Evolutionary conservation across 1,284 basidiomycete species (phyloP).

Genomic region (Cutaneotrichosporon cavernicola): DNA sequence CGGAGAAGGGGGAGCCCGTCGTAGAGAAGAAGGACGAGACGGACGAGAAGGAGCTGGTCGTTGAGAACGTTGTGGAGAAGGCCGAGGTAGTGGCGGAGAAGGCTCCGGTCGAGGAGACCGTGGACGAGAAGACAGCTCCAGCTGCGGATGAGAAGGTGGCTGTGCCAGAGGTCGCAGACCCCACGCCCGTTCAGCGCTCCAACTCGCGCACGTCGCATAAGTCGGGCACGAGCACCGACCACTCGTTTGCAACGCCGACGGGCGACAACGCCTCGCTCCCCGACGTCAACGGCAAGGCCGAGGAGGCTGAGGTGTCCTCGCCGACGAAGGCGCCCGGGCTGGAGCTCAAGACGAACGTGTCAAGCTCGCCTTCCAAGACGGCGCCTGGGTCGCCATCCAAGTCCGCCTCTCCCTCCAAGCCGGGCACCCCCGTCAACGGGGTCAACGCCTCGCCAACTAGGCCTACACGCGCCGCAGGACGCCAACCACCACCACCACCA

Average conservation of each 20-base stretch:
- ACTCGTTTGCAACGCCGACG: slow-evolving; percentile 17
- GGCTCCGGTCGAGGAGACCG: slow-evolving; percentile 1
- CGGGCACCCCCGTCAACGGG: slow-evolving; percentile 8
- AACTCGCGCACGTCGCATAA: slow-evolving; percentile 9
- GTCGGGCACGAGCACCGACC: slow-evolving; percentile 7
- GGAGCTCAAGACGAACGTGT: slow-evolving; percentile 7
- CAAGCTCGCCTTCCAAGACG: not conserved
- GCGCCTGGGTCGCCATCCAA: not conserved
- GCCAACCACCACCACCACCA: slow-evolving; percentile 32
- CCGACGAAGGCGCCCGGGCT: not conserved
- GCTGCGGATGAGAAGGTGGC: not conserved
- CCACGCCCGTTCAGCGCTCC: slow-evolving; percentile 4
- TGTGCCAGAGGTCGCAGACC: not conserved
- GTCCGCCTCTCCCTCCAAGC: not conserved
- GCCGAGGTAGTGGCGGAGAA: not conserved
- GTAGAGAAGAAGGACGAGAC: not conserved
- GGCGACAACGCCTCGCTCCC: slow-evolving; percentile 15
- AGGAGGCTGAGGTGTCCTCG: slow-evolving; percentile 1
- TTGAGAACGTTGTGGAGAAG: slow-evolving; percentile 8
- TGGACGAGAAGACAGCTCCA: not conserved
- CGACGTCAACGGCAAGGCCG: not conserved
- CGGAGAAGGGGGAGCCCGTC: not conserved
- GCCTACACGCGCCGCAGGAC: slow-evolving; percentile 5
- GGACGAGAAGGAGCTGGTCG: slow-evolving; percentile 4
- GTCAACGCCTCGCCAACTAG: not conserved